phyloP scores from a whole-genome alignment of 1,284 basidiomycete genomes.

The Porogramme epimiltina region DNA sequence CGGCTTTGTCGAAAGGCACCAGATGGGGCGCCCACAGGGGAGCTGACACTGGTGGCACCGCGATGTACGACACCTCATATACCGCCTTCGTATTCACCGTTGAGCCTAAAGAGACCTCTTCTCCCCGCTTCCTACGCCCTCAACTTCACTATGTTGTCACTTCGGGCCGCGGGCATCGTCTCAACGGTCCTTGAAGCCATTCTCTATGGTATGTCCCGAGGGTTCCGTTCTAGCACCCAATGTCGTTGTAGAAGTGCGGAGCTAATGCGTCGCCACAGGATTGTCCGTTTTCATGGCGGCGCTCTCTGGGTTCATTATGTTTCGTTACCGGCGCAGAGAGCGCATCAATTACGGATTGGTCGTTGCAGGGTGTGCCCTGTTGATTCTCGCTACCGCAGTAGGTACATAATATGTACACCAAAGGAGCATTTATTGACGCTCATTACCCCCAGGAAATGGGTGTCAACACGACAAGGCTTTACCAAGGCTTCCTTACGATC shows the following conservation, averaged over 20 bases:
- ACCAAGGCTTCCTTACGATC: slow-evolving; percentile 19
- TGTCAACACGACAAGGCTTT: slow-evolving; percentile 19
- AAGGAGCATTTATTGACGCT: background rate
- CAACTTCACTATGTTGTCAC: slow-evolving; percentile 4
- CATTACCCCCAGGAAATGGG: slow-evolving; percentile 22
- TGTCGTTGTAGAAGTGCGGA: background rate
- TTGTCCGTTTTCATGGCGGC: slow-evolving; percentile 27
- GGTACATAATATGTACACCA: background rate
- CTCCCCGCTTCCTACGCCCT: too few species aligned
- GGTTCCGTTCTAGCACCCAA: too few species aligned
- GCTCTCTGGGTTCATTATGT: slow-evolving; percentile 25
- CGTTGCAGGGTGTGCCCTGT: slow-evolving; percentile 11
- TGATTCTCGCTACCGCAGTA: slow-evolving; percentile 27
- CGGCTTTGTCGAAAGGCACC: too few species aligned
- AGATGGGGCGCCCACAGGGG: too few species aligned
- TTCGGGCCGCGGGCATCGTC: slow-evolving; percentile 17
- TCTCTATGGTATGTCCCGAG: slow-evolving; percentile 22
- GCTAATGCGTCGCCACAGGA: slow-evolving; percentile 12
- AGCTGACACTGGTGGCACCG: too few species aligned
- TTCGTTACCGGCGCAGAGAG: slow-evolving; percentile 16
- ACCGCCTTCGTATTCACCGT: too few species aligned
- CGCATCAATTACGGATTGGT: slow-evolving; percentile 16
- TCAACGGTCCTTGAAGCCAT: slow-evolving; percentile 25
- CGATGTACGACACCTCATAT: too few species aligned
- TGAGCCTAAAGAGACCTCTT: too few species aligned